These are phyloP conservation scores for Elsinoe batatas DNA, from an alignment of 2,329 filamentous ascomycete genomes.

Conservation along the genomic window DNA sequence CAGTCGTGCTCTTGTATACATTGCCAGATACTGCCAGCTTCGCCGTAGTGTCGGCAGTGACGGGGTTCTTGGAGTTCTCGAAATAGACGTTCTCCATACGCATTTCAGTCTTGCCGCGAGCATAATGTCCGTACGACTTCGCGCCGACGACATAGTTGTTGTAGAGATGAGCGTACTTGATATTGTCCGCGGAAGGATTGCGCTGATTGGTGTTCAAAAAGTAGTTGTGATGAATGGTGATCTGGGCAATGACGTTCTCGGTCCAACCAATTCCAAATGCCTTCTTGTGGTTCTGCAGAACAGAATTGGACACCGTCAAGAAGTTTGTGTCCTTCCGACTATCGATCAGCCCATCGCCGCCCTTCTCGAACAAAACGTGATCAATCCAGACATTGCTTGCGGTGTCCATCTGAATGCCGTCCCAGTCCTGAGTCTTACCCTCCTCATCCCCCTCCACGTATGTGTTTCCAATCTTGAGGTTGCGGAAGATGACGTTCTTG, in stretches of 20 bases:
- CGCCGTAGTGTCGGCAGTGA: conserved; percentile 17
- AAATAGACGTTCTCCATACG: conserved; percentile 20
- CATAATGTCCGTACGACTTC: conserved; percentile 22
- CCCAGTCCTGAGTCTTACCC: conserved; percentile 20
- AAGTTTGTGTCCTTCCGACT: conserved; percentile 20
- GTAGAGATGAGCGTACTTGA: conserved; percentile 19
- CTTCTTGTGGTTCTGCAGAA: conserved; percentile 21
- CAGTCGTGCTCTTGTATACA: conserved; percentile 19
- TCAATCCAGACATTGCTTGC: conserved; percentile 21
- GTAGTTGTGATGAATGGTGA: conserved; percentile 21
- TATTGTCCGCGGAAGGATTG: conserved; percentile 20
- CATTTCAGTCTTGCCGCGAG: conserved; percentile 19
- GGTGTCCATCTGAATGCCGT: conserved; percentile 21
- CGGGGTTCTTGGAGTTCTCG: conserved; percentile 20
- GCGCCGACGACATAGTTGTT: conserved; percentile 20
- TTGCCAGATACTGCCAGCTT: conserved; percentile 17
- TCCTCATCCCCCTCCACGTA: conserved; percentile 15
- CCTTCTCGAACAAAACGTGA: conserved; percentile 18
- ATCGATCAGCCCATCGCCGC: conserved; percentile 21
- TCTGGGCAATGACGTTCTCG: conserved; percentile 19
- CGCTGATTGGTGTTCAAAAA: conserved; percentile 20
- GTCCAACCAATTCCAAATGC: conserved; percentile 22
- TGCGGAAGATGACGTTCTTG: conserved; percentile 20
- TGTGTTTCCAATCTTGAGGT: conserved; percentile 18
- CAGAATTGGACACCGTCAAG: conserved; percentile 20